A percentile compares a stretch with the other conserved stretches of the same genome.
Evolutionary conservation across 2,329 filamentous ascomycete genomes (phyloP).

Genomic region (Phyllosticta ampelicida): DNA sequence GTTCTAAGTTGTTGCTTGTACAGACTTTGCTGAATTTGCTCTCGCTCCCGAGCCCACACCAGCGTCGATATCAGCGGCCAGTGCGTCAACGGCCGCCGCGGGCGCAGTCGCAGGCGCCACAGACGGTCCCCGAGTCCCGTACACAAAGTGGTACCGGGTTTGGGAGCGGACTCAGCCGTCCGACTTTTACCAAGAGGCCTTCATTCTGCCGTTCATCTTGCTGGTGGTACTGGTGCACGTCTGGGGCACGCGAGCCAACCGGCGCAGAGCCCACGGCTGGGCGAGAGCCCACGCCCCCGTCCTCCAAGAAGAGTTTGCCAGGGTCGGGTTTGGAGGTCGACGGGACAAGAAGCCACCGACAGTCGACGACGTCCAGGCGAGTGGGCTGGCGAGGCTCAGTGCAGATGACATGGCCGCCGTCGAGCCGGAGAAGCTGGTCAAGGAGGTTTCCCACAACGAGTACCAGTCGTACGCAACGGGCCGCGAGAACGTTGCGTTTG

Average conservation of each 20-base stretch:
- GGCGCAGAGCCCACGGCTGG: constrained; percentile 70
- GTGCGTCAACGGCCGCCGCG: constrained; percentile 30
- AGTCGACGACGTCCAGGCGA: constrained; percentile 36
- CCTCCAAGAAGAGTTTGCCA: constrained; percentile 71
- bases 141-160: constrained; percentile 92
- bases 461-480: constrained; percentile 83
- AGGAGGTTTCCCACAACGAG: constrained; percentile 80
- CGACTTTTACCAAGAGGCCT: constrained; percentile 81
- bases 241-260: constrained; percentile 70
- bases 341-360: constrained; percentile 28
- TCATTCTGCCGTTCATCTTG: constrained; percentile 65
- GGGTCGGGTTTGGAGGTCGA: constrained; percentile 63
- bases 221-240: constrained; percentile 70
- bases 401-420: constrained; percentile 27
- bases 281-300: constrained; percentile 60
- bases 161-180: constrained; percentile 77
- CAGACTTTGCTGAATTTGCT: constrained; percentile 93
- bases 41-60: constrained; percentile 58
- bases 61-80: constrained; percentile 34
- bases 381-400: constrained; percentile 27
- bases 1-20: constrained; percentile 11
- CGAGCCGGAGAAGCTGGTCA: constrained; percentile 54
- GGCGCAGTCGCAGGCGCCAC: constrained; percentile 26
- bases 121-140: constrained; percentile 48
- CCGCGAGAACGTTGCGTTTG: constrained; percentile 82